Evolutionary conservation across 2,329 filamentous ascomycete species (phyloP), one percentile per base, ranked within the genome.

Genomic region (Aspergillus intermedius): DNA sequence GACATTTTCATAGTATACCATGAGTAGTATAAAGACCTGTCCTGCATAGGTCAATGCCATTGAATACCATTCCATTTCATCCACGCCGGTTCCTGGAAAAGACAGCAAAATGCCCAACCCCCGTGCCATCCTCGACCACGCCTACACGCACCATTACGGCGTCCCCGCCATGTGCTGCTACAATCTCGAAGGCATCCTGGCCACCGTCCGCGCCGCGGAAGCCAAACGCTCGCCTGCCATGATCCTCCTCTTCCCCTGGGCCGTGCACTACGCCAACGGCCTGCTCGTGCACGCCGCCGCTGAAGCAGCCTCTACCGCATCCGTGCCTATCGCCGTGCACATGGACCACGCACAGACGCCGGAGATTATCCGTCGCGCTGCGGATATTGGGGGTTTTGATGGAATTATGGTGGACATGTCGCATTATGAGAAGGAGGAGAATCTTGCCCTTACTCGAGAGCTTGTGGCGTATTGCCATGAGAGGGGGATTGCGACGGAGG

Each of bases 371-470:
- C 76, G 77, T 13, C 72, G 70, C 4, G 82, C 82, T 0, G 82
- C 81, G 0, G 76, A 82, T 56, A 75, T 80, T n/a, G 73, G 77
- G 44, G 77, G 71, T 2, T 87, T 87, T 56, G 84, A 88, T 66
- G 80, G 77, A 53, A 87, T 88, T 62, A 88, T 88, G 84, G 80
- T 88, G 0, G 86, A 88, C 66, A 88, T 88, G 84, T 81, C 76
- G 49, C 84, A 88, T 62, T 81, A 85, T 60, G 83, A 86, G 56
- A 82, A 82, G 57, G 82, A 77, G 47, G 83, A 87, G 68, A 88
- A 88, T 60, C 71, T 89, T 34, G 71, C 75, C 2, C 75, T 79
- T 60, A 88, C 84, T 17, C 73, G 73, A 45, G 80, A 86, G 55
- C 68, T 87, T 45, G 81, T 82, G 5, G 69, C 67, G 19, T 81